A percentile compares a stretch with the other conserved stretches of the same genome.
Conservation (phyloP, 371 early-diverging fungal species). For the Modicella reniformis region DNA sequence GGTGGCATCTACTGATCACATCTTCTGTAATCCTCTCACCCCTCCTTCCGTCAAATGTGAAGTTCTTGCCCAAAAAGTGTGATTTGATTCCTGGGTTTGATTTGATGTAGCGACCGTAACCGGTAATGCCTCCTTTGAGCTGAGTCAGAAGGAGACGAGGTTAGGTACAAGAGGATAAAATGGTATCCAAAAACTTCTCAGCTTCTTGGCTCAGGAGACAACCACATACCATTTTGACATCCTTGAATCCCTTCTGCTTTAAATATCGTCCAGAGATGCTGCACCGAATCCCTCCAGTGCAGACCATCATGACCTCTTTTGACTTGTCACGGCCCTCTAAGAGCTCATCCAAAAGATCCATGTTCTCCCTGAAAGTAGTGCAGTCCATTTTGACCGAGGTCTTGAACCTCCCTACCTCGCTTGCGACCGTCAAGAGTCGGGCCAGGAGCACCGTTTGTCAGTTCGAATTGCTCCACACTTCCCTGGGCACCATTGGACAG, state of each 20-base stretch:
- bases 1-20: conserved; percentile 71
- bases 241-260: conserved; percentile 70
- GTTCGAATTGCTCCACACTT: no score
- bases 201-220: background rate
- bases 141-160: conserved; percentile 8
- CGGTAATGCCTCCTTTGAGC: conserved; percentile 82
- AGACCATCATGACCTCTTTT: conserved; percentile 78
- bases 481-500: no score
- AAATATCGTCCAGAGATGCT: conserved; percentile 79
- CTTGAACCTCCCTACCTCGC: conserved; percentile 70
- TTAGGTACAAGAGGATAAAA: background rate
- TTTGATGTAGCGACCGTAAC: conserved; percentile 74
- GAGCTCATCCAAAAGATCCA: conserved; percentile 48
- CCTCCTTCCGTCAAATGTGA: conserved; percentile 80
- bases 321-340: conserved; percentile 45
- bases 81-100: conserved; percentile 55
- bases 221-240: conserved; percentile 69
- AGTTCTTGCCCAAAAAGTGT: conserved; percentile 79
- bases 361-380: conserved; percentile 72
- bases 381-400: conserved; percentile 73
- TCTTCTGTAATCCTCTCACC: conserved; percentile 77
- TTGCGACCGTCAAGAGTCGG: conserved; percentile 7
- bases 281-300: conserved; percentile 84
- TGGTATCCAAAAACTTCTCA: background rate
- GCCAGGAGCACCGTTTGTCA: background rate